These are phyloP conservation scores for Austropuccinia psidii DNA, from an alignment of 1,284 basidiomycete species.

Conservation along the genomic window DNA sequence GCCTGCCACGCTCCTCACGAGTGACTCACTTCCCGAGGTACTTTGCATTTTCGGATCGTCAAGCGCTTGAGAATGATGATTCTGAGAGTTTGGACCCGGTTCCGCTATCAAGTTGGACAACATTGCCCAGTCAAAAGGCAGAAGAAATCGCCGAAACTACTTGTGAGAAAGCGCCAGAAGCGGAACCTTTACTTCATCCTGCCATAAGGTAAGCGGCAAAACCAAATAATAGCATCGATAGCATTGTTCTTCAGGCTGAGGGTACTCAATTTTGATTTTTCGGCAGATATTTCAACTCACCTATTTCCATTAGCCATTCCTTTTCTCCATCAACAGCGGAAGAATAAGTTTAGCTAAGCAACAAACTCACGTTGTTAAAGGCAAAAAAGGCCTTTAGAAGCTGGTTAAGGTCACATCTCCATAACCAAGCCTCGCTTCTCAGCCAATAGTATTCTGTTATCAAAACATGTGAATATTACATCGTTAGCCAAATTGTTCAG, in stretches of 20 bases:
- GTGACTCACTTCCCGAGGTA: slow-evolving; percentile 9
- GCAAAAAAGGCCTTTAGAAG: no score
- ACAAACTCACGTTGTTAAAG: no score
- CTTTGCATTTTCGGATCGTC: neutral
- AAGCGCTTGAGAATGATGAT: neutral
- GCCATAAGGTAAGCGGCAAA: neutral
- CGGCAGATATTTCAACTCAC: neutral
- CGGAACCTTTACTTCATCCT: neutral
- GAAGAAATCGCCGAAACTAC: neutral
- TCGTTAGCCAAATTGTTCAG: no score
- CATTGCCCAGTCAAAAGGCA: neutral
- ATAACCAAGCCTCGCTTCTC: no score
- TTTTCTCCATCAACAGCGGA: no score
- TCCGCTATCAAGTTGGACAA: neutral
- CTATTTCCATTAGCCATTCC: neutral
- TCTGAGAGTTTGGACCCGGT: neutral
- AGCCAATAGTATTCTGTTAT: no score
- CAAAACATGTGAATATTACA: no score
- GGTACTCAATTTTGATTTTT: neutral
- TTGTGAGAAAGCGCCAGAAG: neutral
- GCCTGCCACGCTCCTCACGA: neutral
- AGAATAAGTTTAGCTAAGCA: no score
- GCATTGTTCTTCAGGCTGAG: neutral
- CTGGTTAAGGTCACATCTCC: no score
- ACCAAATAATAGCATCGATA: no score